Base-by-base conservation (phyloP, 192 early-diverging fungal genomes). In the Coemansia sp. region DNA sequence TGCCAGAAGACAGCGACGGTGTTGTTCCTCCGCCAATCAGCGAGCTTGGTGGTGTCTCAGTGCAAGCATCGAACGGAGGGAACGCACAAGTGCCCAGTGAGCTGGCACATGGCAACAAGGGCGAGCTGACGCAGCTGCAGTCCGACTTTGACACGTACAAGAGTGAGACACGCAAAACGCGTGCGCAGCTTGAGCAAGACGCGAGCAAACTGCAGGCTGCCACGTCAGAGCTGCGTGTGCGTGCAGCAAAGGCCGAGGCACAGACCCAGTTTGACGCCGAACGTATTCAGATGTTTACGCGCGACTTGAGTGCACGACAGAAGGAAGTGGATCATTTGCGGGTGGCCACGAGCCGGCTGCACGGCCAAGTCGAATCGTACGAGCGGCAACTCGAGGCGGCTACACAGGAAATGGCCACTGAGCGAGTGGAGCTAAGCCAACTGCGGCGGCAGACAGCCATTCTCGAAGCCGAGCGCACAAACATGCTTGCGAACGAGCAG, bases 321-420 rank as follows among this genome's bases (percentile, higher is more conserved):
- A 83, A 76, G 5, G 89, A 93, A 57, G 84, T 87, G 37, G 62
- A 80, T 2, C 85, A 89, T 55, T 71, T 91, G 45, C 86, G 87
- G 49, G 64, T 87, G 29, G 80, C 85, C n/a, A 76, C 87, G n/a
- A 49, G 67, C 21, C 71, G 67, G 15, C 61, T 90, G 21, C 75
- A 85, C 64, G 59, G 76, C 19, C 60, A 73, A 8, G 67, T 82
- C 27, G 82, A 87, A 37, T 51, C 72, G 8, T 86, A 87, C 43
- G 92, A 93, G 66, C 68, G 63, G 23, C 83, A 86, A 52, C 72
- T 84, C 48, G 87, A 91, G 57, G 75, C 84, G 21, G 54, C 87
- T 5, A 71, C 81, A 2, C 74, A 86, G 14, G 62, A 73, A 6
- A 69, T 88, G 19, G 61, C 81, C 8, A 70, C 69, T 6, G 84